Evolutionary conservation across 1,284 basidiomycete genomes (phyloP).

Genomic region (Malassezia sympodialis): DNA sequence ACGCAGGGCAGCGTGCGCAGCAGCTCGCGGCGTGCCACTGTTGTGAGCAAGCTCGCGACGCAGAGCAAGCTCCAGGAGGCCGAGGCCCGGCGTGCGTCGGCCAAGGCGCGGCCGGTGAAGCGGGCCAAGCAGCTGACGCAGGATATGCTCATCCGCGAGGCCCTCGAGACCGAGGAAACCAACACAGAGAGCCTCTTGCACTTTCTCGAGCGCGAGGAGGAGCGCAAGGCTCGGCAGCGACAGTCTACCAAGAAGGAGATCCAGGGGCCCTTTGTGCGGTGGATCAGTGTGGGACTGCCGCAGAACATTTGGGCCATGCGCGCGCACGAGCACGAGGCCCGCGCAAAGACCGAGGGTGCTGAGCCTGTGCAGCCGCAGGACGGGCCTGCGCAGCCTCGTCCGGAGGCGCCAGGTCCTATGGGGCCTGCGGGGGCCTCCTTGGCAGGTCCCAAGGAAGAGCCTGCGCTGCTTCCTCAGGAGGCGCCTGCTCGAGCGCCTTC

Average conservation of each 20-base stretch:
- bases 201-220: slow-evolving; percentile 68
- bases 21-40: slow-evolving; percentile 26
- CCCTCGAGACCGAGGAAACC: slow-evolving; percentile 71
- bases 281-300: slow-evolving; percentile 56
- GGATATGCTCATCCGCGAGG: slow-evolving; percentile 66
- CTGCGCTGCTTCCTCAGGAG: no score
- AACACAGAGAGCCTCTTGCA: slow-evolving; percentile 68
- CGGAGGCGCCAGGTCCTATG: background rate
- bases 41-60: slow-evolving; percentile 33
- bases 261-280: slow-evolving; percentile 63
- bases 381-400: background rate
- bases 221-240: slow-evolving; percentile 62
- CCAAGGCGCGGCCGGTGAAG: slow-evolving; percentile 14
- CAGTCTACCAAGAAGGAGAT: slow-evolving; percentile 56
- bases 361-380: background rate
- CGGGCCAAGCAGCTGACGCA: slow-evolving; percentile 56
- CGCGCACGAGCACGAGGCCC: background rate
- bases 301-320: slow-evolving; percentile 7
- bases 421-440: no score
- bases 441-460: no score
- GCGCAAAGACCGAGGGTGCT: background rate
- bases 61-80: slow-evolving; percentile 53
- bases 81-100: slow-evolving; percentile 56
- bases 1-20: slow-evolving; percentile 9
- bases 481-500: no score